A percentile compares a stretch with the other conserved stretches of the same genome.
These are phyloP conservation scores for Ensete ventricosum DNA, from an alignment of 176 grass and related monocot species.

Conservation along the genomic window DNA sequence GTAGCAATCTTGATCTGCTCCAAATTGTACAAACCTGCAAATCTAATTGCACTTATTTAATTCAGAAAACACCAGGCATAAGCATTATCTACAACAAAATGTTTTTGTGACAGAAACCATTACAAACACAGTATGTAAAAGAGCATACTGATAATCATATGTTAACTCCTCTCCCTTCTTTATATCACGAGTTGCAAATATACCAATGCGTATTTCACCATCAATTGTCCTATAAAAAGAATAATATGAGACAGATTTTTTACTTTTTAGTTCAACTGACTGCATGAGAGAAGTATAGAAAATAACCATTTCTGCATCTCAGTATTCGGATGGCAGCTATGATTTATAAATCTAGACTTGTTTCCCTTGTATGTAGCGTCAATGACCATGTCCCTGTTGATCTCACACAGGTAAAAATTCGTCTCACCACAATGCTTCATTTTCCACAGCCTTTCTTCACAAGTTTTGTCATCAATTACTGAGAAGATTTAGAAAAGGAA, in stretches of 20 bases:
- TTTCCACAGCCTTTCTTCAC: constrained; percentile 26
- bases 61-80: not conserved
- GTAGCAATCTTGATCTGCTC: constrained; percentile 28
- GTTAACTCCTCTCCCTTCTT: constrained; percentile 19
- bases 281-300: constrained; percentile 10
- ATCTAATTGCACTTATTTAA: not conserved
- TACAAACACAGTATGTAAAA: not conserved
- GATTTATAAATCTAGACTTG: constrained; percentile 31
- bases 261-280: not conserved
- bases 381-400: constrained; percentile 25
- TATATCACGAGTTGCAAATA: constrained; percentile 26
- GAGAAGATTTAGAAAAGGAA: not conserved
- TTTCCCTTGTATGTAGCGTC: constrained; percentile 28
- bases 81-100: not conserved
- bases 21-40: constrained; percentile 26
- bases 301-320: constrained; percentile 26
- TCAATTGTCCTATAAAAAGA: constrained; percentile 23
- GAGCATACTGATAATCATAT: constrained; percentile 23
- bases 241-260: not conserved
- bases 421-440: constrained; percentile 24
- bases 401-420: constrained; percentile 26
- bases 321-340: constrained; percentile 24
- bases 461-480: constrained; percentile 27
- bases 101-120: not conserved
- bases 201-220: constrained; percentile 27